Conservation (phyloP, 2,329 filamentous ascomycete genomes). For the Fusarium brachygibbosum region DNA sequence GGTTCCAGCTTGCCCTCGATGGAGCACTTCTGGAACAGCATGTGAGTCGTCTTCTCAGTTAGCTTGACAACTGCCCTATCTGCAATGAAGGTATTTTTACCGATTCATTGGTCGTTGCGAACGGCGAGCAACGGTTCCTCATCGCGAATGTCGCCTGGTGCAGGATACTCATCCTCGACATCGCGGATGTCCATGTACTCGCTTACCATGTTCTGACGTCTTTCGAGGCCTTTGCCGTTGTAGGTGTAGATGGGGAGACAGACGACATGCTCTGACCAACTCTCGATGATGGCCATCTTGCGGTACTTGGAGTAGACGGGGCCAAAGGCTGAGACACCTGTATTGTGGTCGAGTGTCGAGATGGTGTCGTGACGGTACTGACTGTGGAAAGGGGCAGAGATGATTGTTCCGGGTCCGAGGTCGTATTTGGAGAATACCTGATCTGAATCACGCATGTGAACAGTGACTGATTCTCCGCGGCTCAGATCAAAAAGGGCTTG, state of each 20-base stretch:
- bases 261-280: constrained; percentile 34
- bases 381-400: constrained; percentile 38
- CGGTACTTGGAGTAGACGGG: constrained; percentile 45
- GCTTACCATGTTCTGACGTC: constrained; percentile 5
- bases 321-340: constrained; percentile 27
- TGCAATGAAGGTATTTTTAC: constrained; percentile 21
- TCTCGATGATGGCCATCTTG: constrained; percentile 43
- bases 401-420: constrained; percentile 34
- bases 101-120: constrained; percentile 13
- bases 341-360: constrained; percentile 6
- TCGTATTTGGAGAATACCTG: background rate
- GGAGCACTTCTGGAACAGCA: constrained; percentile 27
- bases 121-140: constrained; percentile 16
- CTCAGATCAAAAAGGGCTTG: constrained; percentile 22
- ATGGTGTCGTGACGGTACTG: constrained; percentile 21
- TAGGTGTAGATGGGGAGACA: constrained; percentile 44
- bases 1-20: constrained; percentile 30
- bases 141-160: background rate
- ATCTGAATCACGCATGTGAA: constrained; percentile 28
- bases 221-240: constrained; percentile 32
- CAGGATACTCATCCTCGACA: background rate
- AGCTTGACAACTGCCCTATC: constrained; percentile 37
- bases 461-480: constrained; percentile 15
- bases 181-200: constrained; percentile 45
- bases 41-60: constrained; percentile 32